Base-by-base conservation (phyloP, 2,329 filamentous ascomycete genomes). In the Aspergillus oerlinghausenensis region DNA sequence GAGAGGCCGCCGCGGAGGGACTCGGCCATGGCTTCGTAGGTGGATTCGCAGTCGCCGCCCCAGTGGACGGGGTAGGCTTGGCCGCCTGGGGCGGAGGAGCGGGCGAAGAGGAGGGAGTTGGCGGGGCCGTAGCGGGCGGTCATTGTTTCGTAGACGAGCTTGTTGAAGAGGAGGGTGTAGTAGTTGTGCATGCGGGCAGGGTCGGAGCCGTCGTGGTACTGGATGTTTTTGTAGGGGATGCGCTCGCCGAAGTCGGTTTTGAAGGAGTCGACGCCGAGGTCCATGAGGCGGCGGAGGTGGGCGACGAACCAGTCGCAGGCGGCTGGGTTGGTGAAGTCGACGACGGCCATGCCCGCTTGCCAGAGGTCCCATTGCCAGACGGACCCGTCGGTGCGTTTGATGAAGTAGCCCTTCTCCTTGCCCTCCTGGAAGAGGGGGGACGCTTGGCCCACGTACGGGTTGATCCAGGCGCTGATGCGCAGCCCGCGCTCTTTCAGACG, bases 181-280 rank as follows among this genome's bases (percentile, higher is more conserved):
- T 84, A 90, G 72, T 90, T 90, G 75, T 90, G 88, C 87, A 90
- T 90, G 64, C 82, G 82, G 51, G 76, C 77, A 1, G 86, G 81
- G 63, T 89, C 85, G 4, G 76, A 77, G 50, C 75, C 67, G 63
- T 89, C 85, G 66, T 83, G 77, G 81, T 87, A 90, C 61, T 82
- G 78, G 5, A 89, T 82, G 62, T 87, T 84, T 50, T 81, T 78
- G 4, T 81, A 82, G 0, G 88, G 88, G 54, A 90, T 86, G 26
- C 88, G 81, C 74, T 90, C 88, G 54, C 87, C 87, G 70, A 90
- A 90, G 67, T 90, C 88, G 7, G 88, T 90, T 75, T 90, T 90
- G 78, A 90, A 84, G 56, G 82, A 80, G 69, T 90, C 87, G 53
- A 90, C 82, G 9, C 88, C 88, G 65, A 84, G 79, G 59, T 88